Conservation (phyloP, 202 grass and related monocot species). For the Cymbopogon flexuosus region DNA sequence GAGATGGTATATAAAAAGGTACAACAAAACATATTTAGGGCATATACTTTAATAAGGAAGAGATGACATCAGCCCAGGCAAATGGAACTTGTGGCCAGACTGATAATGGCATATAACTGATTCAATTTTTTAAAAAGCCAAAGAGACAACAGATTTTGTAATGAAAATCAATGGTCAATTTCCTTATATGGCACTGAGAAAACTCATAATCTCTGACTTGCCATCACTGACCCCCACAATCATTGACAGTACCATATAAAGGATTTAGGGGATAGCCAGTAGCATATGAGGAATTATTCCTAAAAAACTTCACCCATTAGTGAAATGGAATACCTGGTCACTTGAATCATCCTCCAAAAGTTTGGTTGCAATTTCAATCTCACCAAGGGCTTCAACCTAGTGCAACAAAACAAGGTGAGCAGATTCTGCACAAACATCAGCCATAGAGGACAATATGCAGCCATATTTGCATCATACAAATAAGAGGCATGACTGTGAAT, state of each 20-base stretch:
- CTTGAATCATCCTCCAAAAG: constrained; percentile 65
- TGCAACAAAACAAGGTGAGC: constrained; percentile 8
- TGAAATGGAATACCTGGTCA: constrained; percentile 45
- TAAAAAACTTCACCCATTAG: background rate
- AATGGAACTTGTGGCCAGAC: background rate
- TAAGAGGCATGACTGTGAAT: background rate
- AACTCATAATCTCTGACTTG: background rate
- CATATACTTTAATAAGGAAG: background rate
- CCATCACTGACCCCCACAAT: background rate
- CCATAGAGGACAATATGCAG: background rate
- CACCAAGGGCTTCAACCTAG: constrained; percentile 85
- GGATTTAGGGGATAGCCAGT: background rate
- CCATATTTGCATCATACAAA: background rate
- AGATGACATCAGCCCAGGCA: background rate
- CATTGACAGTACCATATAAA: background rate
- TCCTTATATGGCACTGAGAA: background rate
- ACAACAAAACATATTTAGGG: background rate
- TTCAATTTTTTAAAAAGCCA: background rate
- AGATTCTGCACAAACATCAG: constrained; percentile 11
- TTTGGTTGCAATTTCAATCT: constrained; percentile 97
- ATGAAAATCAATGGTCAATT: background rate
- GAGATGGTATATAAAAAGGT: background rate
- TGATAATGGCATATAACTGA: background rate
- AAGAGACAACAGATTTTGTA: background rate
- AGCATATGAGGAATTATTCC: background rate